A percentile compares a stretch with the other conserved stretches of the same genome.
Evolutionary conservation across 495 filamentous ascomycete genomes (phyloP).

Genomic region (Podospora fimiseda): DNA sequence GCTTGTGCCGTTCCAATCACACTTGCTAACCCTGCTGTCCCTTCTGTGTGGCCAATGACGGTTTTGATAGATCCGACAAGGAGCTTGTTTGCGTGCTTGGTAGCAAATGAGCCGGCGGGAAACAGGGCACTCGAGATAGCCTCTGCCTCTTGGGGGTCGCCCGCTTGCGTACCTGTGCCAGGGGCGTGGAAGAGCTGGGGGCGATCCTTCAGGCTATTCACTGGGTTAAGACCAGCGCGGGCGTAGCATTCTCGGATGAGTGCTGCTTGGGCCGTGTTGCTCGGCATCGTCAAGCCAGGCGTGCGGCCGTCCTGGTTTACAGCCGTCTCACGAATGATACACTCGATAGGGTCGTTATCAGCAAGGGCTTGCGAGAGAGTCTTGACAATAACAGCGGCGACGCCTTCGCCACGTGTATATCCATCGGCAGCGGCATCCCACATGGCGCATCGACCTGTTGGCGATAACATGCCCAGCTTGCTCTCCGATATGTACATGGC

Average conservation of each 20-base stretch:
- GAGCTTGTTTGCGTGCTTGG: neutral
- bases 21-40: constrained; percentile 53
- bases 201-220: constrained; percentile 24
- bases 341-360: constrained; percentile 53
- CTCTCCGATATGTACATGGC: constrained; percentile 26
- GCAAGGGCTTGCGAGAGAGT: constrained; percentile 41
- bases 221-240: constrained; percentile 29
- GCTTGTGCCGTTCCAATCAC: constrained; percentile 50
- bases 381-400: constrained; percentile 51
- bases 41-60: constrained; percentile 53
- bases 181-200: constrained; percentile 44
- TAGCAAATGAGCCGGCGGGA: too few relatives aligned
- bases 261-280: constrained; percentile 43
- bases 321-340: constrained; percentile 52
- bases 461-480: constrained; percentile 30
- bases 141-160: constrained; percentile 33
- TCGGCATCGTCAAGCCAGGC: constrained; percentile 53
- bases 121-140: constrained; percentile 41
- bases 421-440: constrained; percentile 57
- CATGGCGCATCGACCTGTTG: constrained; percentile 41
- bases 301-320: constrained; percentile 54
- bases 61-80: constrained; percentile 52
- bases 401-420: constrained; percentile 55
- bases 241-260: constrained; percentile 50
- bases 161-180: constrained; percentile 51